A percentile compares a stretch with the other conserved stretches of the same genome.
Conservation (phyloP, 225 moss, liverwort and hornwort genomes). For the Pleurozium schreberi region DNA sequence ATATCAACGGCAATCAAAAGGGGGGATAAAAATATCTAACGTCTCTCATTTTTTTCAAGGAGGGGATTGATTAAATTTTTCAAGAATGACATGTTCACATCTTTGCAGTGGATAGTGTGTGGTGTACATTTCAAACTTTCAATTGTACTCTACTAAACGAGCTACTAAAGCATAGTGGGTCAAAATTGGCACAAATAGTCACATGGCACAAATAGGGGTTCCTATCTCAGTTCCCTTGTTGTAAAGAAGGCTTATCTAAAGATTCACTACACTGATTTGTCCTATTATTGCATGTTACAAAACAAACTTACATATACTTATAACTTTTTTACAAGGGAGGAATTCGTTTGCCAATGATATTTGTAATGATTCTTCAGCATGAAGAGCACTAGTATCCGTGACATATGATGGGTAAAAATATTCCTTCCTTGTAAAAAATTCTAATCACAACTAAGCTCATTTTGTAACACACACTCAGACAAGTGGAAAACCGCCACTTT, state of each 20-base stretch:
- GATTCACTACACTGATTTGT: not conserved
- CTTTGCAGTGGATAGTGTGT: too few relatives aligned
- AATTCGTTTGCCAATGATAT: not conserved
- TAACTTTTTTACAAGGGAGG: fast-evolving
- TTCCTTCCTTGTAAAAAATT: not conserved
- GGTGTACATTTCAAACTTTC: not conserved
- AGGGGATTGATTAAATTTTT: too few relatives aligned
- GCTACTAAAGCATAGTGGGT: fast-evolving
- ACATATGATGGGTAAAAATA: not conserved
- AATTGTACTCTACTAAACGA: fast-evolving
- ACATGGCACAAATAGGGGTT: too few relatives aligned
- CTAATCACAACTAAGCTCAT: not conserved
- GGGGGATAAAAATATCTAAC: too few relatives aligned
- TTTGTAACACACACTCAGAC: fast-evolving
- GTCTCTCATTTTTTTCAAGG: too few relatives aligned
- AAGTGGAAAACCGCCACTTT: fast-evolving
- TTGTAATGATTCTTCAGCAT: not conserved
- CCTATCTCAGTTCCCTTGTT: not conserved
- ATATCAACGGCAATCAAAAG: too few relatives aligned
- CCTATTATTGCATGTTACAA: fast-evolving
- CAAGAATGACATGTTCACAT: too few relatives aligned
- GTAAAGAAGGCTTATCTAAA: not conserved
- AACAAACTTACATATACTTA: fast-evolving
- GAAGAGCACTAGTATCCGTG: not conserved
- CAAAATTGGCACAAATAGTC: not conserved